A percentile compares a stretch with the other conserved stretches of the same genome.
Conservation (phyloP, 768 basidiomycete species). For the Tylopilus vinaceipallidus region DNA sequence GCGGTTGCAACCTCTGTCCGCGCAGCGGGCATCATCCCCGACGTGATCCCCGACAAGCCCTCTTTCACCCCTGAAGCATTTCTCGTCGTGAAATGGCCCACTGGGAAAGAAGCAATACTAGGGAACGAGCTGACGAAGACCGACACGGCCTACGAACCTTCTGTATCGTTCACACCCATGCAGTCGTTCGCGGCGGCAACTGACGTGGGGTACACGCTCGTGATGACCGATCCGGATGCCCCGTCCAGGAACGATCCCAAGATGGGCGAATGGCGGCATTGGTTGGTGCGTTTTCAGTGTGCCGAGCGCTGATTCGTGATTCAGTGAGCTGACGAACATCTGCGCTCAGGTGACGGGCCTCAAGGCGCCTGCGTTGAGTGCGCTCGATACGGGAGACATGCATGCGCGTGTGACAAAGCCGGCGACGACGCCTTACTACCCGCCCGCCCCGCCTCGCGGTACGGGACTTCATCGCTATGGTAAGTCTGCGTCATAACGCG, state of each 20-base stretch:
- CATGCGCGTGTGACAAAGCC: constrained; percentile 42
- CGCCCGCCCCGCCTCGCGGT: constrained; percentile 54
- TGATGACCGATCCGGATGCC: constrained; percentile 60
- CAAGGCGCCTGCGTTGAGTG: constrained; percentile 32
- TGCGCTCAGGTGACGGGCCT: constrained; percentile 36
- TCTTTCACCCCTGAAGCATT: constrained; percentile 29
- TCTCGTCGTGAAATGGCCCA: constrained; percentile 30
- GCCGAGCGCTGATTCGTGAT: neutral
- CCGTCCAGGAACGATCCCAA: constrained; percentile 49
- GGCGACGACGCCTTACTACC: constrained; percentile 53
- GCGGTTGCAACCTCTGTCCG: constrained; percentile 16
- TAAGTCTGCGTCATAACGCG: constrained; percentile 30
- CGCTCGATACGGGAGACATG: constrained; percentile 33
- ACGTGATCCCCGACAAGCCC: constrained; percentile 26
- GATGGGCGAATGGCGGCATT: constrained; percentile 54
- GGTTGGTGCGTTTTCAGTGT: constrained; percentile 55
- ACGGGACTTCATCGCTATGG: constrained; percentile 60
- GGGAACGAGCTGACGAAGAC: constrained; percentile 37
- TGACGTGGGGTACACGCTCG: constrained; percentile 47
- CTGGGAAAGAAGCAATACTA: constrained; percentile 32
- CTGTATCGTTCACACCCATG: constrained; percentile 45
- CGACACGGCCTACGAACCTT: constrained; percentile 50
- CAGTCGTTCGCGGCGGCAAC: constrained; percentile 30
- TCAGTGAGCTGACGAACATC: neutral
- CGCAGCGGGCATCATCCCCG: constrained; percentile 27